These are phyloP conservation scores for Fusarium sp. DNA, from an alignment of 2,329 filamentous ascomycete genomes.

Conservation along the genomic window DNA sequence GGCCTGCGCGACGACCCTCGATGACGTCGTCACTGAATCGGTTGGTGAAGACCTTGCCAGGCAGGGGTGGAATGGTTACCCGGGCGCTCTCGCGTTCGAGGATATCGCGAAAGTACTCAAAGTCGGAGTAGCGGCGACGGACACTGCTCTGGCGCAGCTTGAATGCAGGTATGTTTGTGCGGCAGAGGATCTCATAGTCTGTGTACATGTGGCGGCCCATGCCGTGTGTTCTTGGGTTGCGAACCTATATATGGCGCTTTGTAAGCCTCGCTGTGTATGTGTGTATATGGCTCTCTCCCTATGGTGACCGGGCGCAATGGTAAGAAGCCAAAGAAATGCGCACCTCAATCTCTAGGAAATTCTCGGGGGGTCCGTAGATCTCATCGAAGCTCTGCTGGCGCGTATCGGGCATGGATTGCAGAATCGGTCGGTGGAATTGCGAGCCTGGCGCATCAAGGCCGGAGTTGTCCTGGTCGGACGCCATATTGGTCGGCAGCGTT, in stretches of 20 bases:
- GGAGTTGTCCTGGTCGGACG: slow-evolving; percentile 52
- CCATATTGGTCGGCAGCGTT: slow-evolving; percentile 54
- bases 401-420: slow-evolving; percentile 76
- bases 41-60: slow-evolving; percentile 98
- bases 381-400: slow-evolving; percentile 97
- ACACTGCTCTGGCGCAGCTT: slow-evolving; percentile 91
- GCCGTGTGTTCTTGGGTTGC: slow-evolving; percentile 92
- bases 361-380: slow-evolving; percentile 98
- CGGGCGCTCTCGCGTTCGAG: slow-evolving; percentile 93
- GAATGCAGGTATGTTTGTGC: slow-evolving; percentile 98
- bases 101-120: slow-evolving; percentile 98
- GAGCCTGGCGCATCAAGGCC: slow-evolving; percentile 46
- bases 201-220: slow-evolving; percentile 98
- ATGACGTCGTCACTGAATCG: slow-evolving; percentile 98
- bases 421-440: slow-evolving; percentile 62
- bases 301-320: background rate
- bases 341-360: slow-evolving; percentile 98
- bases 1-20: slow-evolving; percentile 87
- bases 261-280: slow-evolving; percentile 5
- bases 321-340: slow-evolving; percentile 31
- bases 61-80: slow-evolving; percentile 94
- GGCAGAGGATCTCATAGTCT: slow-evolving; percentile 97
- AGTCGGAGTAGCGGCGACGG: slow-evolving; percentile 94
- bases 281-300: background rate
- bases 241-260: slow-evolving; percentile 69